Base-by-base conservation (phyloP, 2,329 filamentous ascomycete genomes). In the Chaetothyriales sp. region DNA sequence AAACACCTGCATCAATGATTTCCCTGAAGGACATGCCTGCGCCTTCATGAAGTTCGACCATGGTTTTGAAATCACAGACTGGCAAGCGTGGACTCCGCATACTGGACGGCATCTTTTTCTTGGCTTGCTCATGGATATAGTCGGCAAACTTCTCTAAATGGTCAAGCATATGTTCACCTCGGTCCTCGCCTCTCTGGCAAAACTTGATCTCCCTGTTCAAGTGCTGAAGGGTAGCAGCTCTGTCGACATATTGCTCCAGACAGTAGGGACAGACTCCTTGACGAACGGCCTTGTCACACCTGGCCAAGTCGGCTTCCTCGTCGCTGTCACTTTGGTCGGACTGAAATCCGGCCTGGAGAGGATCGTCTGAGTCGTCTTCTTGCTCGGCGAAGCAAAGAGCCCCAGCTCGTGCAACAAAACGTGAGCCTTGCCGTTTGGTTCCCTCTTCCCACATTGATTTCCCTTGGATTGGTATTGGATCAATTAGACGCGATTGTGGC, bases 281-380 rank as follows among this genome's bases (percentile, higher is more conserved):
- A 22, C 47, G 52, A 51, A 10, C 28, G 12, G 28, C 48, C n/a
- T 48, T 50, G 5, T 49, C 47, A n/a, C 36, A 46, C 43, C 36
- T 39, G 15, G 46, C 46, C 2, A 48, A 49, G 20, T 44, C 26
- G 6, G 46, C 53, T 19, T 36, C 44, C n/a, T 43, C 39, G 39
- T 48, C 47, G 19, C 20, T 15, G 6, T 51, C 50, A 4, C 48
- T 46, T 32, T 47, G 46, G 12, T 42, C 36, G 9, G 48, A 20
- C 12, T 43, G 28, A 48, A 59, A 58, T 8, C 50, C 57, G 22
- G 55, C 54, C 46, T 59, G 57, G n/a, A 60, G 50, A 6, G 59
- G 59, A 49, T 60, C 59, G 45, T 54, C 57, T 2, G 59, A 60
- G 8, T 58, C 57, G 12, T 51, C 55, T 18, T n/a, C n/a, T n/a